Evolutionary conservation across 192 early-diverging fungal genomes (phyloP), one percentile per base, ranked within the genome.

Genomic region (Podila verticillata): DNA sequence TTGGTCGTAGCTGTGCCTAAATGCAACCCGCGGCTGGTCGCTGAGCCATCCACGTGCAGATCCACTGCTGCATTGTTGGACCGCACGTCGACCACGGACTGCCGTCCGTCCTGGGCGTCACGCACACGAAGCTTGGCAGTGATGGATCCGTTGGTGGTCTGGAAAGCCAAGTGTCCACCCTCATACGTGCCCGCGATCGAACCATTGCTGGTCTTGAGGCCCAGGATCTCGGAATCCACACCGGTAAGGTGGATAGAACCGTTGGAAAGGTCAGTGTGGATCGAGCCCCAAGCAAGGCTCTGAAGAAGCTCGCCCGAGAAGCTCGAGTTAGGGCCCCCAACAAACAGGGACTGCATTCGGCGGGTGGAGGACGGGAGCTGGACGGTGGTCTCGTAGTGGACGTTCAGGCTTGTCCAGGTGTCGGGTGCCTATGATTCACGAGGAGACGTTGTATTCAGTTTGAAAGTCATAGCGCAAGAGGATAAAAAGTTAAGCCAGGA

Each of bases 301-400:
- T 24, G 28, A 24, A 80, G 65, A 8, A 17, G 24, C 19, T 44
- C 26, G 17, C 70, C 69, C 2, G 24, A 22, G 47, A 80, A 30
- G 48, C 36, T 35, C 5, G 77, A 68, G 47, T 57, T 63, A 51
- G 77, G 69, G 5, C 61, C 51, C 6, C 5, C 22, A 35, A 80
- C 36, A 10, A 35, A 17, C 30, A 80, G 61, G 5, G 77, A 80
- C 0, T 64, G 60, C 1, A 48, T 24, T 0, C 65, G 39, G 9
- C 6, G n/a, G 15, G 56, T 48, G 3, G 65, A 29, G n/a, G 49
- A 13, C 6, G 77, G 77, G 48, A 68, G 62, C 30, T 68, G 66
- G 24, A 80, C 62, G 15, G 51, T 57, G 44, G 77, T 80, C 12
- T 80, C 70, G 62, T 80, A 65, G 61, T 72, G 72, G 28, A 80